Evolutionary conservation across 169 alveolate genomes (phyloP).

Genomic region (Blepharisma undulans): DNA sequence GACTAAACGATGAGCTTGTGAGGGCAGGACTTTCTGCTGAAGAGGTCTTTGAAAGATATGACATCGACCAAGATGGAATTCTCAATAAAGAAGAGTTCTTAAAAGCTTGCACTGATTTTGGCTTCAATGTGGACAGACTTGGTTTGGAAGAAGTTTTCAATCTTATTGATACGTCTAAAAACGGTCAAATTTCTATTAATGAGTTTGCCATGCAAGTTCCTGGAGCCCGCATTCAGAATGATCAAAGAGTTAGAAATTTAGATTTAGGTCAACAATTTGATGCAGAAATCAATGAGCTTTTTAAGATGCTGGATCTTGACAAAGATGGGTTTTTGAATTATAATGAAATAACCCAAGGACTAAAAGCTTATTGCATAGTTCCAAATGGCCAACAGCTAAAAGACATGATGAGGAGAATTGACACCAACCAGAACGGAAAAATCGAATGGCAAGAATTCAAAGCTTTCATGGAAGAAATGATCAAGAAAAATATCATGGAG

Average conservation of each 20-base stretch:
- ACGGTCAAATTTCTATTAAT: slow-evolving; percentile 33
- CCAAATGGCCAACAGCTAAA: slow-evolving; percentile 32
- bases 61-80: slow-evolving; percentile 35
- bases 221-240: slow-evolving; percentile 46
- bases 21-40: slow-evolving; percentile 2
- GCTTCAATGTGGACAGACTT: not conserved
- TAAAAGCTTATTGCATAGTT: slow-evolving; percentile 42
- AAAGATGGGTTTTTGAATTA: slow-evolving; percentile 44
- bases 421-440: slow-evolving; percentile 49
- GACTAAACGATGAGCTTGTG: not conserved
- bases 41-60: slow-evolving; percentile 20
- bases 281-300: slow-evolving; percentile 43
- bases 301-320: slow-evolving; percentile 48
- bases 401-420: slow-evolving; percentile 47
- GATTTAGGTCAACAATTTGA: slow-evolving; percentile 41
- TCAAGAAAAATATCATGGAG: slow-evolving; percentile 47
- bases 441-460: slow-evolving; percentile 56
- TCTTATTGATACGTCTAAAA: slow-evolving; percentile 52
- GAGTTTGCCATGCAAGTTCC: slow-evolving; percentile 57
- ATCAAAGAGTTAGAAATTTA: slow-evolving; percentile 35
- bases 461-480: slow-evolving; percentile 42
- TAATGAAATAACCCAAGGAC: slow-evolving; percentile 46
- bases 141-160: slow-evolving; percentile 42
- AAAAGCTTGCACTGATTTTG: not conserved
- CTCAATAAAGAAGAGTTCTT: slow-evolving; percentile 2